phyloP scores from a whole-genome alignment of 2,329 filamentous ascomycete genomes.

The Xylaria sp. region DNA sequence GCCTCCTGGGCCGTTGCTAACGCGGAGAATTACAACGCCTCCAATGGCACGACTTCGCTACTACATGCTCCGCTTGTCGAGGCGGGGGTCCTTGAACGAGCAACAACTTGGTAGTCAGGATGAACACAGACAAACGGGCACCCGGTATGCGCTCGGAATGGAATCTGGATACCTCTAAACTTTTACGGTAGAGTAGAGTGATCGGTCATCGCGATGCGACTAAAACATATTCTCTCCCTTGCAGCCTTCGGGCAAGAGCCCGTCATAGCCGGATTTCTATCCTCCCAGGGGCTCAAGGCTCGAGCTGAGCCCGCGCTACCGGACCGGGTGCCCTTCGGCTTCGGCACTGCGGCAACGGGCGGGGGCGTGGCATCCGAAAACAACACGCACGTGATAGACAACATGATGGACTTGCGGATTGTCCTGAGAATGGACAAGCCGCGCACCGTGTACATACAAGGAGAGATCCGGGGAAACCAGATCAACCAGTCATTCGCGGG shows the following conservation, averaged over 20 bases:
- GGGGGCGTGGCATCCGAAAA: constrained; percentile 15
- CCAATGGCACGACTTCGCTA: constrained; percentile 9
- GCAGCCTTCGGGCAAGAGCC: constrained; percentile 2
- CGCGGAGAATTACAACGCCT: constrained; percentile 20
- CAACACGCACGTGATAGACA: constrained; percentile 28
- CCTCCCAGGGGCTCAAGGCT: background rate
- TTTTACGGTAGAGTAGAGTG: background rate
- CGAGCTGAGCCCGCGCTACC: constrained; percentile 13
- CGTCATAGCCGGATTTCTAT: background rate
- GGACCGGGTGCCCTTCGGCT: constrained; percentile 31
- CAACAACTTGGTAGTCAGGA: too few species aligned
- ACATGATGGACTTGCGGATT: constrained; percentile 31
- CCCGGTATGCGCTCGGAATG: background rate
- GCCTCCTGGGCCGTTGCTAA: background rate
- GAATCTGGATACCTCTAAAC: background rate
- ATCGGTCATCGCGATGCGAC: constrained; percentile 1
- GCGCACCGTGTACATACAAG: constrained; percentile 29
- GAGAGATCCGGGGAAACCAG: constrained; percentile 27
- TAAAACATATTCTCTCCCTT: background rate
- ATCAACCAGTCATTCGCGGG: constrained; percentile 28
- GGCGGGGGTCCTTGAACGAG: too few species aligned
- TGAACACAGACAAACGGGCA: background rate
- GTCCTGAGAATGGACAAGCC: constrained; percentile 21
- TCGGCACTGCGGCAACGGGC: constrained; percentile 25
- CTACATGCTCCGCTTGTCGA: constrained; percentile 16